Evolutionary conservation across 2,329 filamentous ascomycete species (phyloP).

Genomic region (Cryphonectria carpinicola): DNA sequence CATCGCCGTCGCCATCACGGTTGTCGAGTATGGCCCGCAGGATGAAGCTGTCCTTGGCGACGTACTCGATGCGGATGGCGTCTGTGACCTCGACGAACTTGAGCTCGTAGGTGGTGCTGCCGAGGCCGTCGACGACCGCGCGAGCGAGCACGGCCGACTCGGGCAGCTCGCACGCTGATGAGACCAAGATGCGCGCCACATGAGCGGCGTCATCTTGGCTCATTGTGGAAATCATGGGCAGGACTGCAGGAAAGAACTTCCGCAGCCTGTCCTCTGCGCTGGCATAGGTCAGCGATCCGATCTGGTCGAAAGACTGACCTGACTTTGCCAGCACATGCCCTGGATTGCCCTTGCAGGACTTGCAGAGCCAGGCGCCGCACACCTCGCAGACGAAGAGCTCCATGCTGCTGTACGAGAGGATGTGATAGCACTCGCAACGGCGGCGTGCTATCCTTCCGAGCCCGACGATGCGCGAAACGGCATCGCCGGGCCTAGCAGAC

Average conservation of each 20-base stretch:
- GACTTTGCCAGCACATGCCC: constrained; percentile 36
- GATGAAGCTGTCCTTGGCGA: constrained; percentile 20
- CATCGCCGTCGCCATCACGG: too few relatives aligned
- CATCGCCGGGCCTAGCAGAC: constrained; percentile 25
- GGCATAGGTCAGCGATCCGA: constrained; percentile 15
- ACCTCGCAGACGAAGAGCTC: constrained; percentile 34
- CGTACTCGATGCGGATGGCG: constrained; percentile 25
- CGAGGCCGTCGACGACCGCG: constrained; percentile 20
- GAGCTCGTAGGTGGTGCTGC: constrained; percentile 23
- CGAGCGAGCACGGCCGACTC: background rate
- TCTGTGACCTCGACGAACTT: constrained; percentile 25
- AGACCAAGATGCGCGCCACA: background rate
- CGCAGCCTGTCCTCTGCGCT: constrained; percentile 19
- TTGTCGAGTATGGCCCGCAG: constrained; percentile 18
- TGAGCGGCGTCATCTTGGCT: background rate
- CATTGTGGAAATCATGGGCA: constrained; percentile 17
- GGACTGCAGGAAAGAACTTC: constrained; percentile 19
- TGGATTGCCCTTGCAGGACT: constrained; percentile 45
- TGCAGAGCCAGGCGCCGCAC: constrained; percentile 44
- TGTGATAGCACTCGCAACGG: constrained; percentile 44
- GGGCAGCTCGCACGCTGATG: background rate
- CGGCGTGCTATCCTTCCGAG: constrained; percentile 33
- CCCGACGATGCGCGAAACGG: constrained; percentile 18
- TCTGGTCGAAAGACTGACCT: constrained; percentile 10
- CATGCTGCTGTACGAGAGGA: constrained; percentile 27